Percentiles rank a stretch among this genome's conserved stretches.
These are phyloP conservation scores for Solioccasus polychromus DNA, from an alignment of 768 basidiomycete genomes.

Conservation along the genomic window DNA sequence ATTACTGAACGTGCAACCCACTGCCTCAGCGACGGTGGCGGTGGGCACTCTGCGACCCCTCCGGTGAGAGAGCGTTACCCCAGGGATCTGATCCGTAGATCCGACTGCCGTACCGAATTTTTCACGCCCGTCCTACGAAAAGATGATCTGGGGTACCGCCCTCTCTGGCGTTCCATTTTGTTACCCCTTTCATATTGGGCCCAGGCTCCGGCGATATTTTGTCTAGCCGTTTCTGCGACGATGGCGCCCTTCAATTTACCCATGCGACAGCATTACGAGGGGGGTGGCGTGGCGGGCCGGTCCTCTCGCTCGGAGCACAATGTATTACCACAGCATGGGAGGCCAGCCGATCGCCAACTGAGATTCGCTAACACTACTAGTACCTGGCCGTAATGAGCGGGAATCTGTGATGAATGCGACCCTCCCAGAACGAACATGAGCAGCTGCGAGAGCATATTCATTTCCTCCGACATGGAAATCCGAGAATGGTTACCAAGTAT, in stretches of 20 bases:
- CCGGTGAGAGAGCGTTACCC: constrained; percentile 9
- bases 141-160: constrained; percentile 18
- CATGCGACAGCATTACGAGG: constrained; percentile 23
- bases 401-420: constrained; percentile 18
- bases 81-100: constrained; percentile 19
- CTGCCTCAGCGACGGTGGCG: constrained; percentile 8
- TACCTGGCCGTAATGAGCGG: constrained; percentile 31
- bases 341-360: constrained; percentile 17
- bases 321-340: too few relatives aligned
- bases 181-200: constrained; percentile 1
- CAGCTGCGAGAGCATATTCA: constrained; percentile 2
- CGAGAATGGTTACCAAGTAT: constrained; percentile 19
- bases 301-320: too few relatives aligned
- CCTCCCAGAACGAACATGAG: neutral
- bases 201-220: too few relatives aligned
- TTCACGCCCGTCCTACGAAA: neutral
- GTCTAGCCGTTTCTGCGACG: constrained; percentile 4
- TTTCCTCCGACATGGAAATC: constrained; percentile 9
- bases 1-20: constrained; percentile 9
- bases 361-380: constrained; percentile 21
- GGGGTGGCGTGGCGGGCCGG: constrained; percentile 15
- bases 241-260: too few relatives aligned
- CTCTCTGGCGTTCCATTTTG: constrained; percentile 19
- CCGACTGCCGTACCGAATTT: constrained; percentile 5
- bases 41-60: constrained; percentile 10